Conservation (phyloP, 306 rosid genomes). For the Vigna trinervia region DNA sequence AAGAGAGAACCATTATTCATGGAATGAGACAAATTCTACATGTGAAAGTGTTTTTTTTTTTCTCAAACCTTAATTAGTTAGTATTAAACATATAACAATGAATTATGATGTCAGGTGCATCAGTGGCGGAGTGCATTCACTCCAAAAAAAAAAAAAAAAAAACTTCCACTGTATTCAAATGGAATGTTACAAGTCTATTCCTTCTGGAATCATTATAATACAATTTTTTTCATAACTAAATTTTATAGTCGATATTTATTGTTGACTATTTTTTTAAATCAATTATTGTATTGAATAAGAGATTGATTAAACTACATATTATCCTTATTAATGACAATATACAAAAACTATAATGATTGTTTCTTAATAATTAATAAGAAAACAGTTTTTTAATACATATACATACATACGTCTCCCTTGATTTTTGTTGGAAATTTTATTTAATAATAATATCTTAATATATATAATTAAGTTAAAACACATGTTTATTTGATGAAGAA, state of each 20-base stretch:
- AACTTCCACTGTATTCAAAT: too few species aligned
- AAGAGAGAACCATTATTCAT: constrained; percentile 29
- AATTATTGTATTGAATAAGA: background rate
- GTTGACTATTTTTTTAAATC: background rate
- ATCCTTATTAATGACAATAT: too few species aligned
- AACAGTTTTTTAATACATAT: too few species aligned
- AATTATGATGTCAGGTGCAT: constrained; percentile 35
- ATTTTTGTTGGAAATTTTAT: too few species aligned
- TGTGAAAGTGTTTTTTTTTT: constrained; percentile 31
- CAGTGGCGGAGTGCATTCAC: constrained; percentile 13
- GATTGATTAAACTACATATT: background rate
- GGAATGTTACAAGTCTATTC: too few species aligned
- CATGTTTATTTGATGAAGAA: too few species aligned
- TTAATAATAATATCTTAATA: too few species aligned
- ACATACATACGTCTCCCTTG: too few species aligned
- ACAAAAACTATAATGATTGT: too few species aligned
- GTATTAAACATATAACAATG: constrained; percentile 17
- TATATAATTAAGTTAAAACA: too few species aligned
- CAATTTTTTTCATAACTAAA: background rate
- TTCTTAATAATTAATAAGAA: too few species aligned
- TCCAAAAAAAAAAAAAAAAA: background rate
- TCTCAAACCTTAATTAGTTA: background rate
- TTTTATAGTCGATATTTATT: background rate
- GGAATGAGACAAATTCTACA: constrained; percentile 42
- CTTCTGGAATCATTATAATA: constrained; percentile 4